Base-by-base conservation (phyloP, 495 filamentous ascomycete genomes). In the Hypoxylon perforatum region DNA sequence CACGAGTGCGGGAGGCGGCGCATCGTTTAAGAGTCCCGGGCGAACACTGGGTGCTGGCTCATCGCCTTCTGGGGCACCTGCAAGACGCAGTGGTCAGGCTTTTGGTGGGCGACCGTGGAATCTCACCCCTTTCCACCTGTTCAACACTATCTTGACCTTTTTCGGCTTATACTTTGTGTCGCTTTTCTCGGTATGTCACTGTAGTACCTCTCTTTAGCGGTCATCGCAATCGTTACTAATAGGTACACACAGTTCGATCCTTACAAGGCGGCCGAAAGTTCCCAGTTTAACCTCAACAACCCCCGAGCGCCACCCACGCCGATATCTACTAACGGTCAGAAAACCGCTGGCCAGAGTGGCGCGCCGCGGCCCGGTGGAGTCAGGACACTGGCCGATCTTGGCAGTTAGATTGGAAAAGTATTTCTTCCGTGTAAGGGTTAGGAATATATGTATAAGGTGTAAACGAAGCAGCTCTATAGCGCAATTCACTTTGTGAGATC, bases 201-300 rank as follows among this genome's bases (percentile, higher is more conserved):
- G 2, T 22, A 45, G 12, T 22, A 18, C 23, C 35, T 38, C 0
- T 25, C 45, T 35, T 9, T 19, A 6, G 30, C 4, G 9, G 7
- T 12, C 30, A n/a, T 35, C n/a, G 48, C 21, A 18, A 3, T 3
- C 23, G 11, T 18, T 55, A 15, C 44, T 69, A 47, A 69, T 44
- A 41, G 51, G 33, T 25, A 2, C 33, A 19, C 18, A 4, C 67
- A 90, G 87, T 76, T 91, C 46, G 89, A 92, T 63, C 82, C 88
- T 1, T 90, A 91, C 76, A 77, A 77, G 54, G 80, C 89, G 9
- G 90, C 88, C 0, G 83, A 89, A 71, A 80, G 78, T 22, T 91
- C 88, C 1, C 69, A 77, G 17, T 92, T 90, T 75, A 92, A 91
- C 64, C 76, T 87, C 41, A 74, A 80, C 17, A 77, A 73, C 23